Evolutionary conservation across 352 stramenopile species (phyloP), one percentile per base, ranked within the genome.

Genomic region (Phytophthora meadii): DNA sequence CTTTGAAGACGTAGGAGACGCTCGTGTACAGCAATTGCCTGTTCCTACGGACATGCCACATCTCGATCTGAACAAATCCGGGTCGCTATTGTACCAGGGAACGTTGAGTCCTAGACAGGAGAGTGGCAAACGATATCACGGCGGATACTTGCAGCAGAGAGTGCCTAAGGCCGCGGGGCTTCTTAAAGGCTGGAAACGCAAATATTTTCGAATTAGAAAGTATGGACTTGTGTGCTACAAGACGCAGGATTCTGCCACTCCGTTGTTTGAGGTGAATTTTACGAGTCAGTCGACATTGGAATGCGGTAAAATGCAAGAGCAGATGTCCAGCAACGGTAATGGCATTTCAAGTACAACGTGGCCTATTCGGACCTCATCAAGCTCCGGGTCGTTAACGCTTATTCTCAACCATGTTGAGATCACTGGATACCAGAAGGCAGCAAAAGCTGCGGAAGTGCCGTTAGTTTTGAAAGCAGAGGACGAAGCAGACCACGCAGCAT

Each of bases 161-260:
- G 76, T 85, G 0, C 70, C 78, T 0, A 81, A 85, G 60, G 79
- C 79, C 11, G 79, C 65, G 14, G 83, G 85, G 11, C 79, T 92
- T 30, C 72, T 92, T 30, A 90, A 89, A 54, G 72, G 68, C 27
- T 92, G 84, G 77, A 86, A 88, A 68, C 76, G 72, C 39, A 87
- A 82, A 41, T 94, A 87, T 55, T 94, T 92, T 64, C 74, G 86
- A 2, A 65, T 92, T 40, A 68, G 79, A 12, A 82, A 92, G 40
- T 79, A 90, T 50, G 80, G 82, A 50, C 22, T 92, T 12, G 52
- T 92, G 45, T 90, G 86, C 54, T 92, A 83, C 69, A 81, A 81
- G 61, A 54, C 76, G 15, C 49, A 76, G 10, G 79, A 91, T 5
- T 68, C 76, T 9, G 54, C 79, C 0, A 61, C 60, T 37, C 79